phyloP scores from a whole-genome alignment of 1,284 basidiomycete genomes.

The Anthracocystis setariae region DNA sequence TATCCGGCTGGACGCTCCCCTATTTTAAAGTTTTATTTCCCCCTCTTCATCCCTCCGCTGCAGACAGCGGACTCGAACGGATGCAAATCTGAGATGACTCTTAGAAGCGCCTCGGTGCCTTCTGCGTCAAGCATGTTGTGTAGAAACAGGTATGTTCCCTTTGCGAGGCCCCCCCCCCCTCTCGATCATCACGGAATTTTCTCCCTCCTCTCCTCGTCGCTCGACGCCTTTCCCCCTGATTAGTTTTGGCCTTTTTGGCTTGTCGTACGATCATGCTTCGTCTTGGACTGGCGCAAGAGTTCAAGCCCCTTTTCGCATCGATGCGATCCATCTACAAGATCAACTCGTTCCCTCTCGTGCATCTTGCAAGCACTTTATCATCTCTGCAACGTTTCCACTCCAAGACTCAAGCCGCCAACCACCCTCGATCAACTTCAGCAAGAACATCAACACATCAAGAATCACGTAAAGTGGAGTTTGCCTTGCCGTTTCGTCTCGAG shows the following conservation, averaged over 20 bases:
- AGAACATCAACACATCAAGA: neutral
- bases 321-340: neutral
- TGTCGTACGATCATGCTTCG: conserved; percentile 5
- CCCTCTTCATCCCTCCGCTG: conserved; percentile 33
- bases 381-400: neutral
- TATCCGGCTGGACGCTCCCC: conserved; percentile 19
- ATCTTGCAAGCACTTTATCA: neutral
- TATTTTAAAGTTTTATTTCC: conserved; percentile 24
- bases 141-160: conserved; percentile 33
- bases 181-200: conserved; percentile 19
- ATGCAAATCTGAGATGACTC: conserved; percentile 9
- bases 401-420: neutral
- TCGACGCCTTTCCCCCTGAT: conserved; percentile 43
- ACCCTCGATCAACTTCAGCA: neutral
- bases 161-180: conserved; percentile 8
- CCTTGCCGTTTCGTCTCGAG: conserved; percentile 4
- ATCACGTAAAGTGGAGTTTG: neutral
- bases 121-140: conserved; percentile 6
- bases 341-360: neutral
- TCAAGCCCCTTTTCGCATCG: neutral
- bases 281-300: conserved; percentile 6
- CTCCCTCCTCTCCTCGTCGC: conserved; percentile 16
- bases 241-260: conserved; percentile 30
- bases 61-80: conserved; percentile 44
- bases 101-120: neutral